Percentiles rank a stretch among this genome's conserved stretches.
Conservation (phyloP, 257 asterid species). For the Euphrasia confusa region DNA sequence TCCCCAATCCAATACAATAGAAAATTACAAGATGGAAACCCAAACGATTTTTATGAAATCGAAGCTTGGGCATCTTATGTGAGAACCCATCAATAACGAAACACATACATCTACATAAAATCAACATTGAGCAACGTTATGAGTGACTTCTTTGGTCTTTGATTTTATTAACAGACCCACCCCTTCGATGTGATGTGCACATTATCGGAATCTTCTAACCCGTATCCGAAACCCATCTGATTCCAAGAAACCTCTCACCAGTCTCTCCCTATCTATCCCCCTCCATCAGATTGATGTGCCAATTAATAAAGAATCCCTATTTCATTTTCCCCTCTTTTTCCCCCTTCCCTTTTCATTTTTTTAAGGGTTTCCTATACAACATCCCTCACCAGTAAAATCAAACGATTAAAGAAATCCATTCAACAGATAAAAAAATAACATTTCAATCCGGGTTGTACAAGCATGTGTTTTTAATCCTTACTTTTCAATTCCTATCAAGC, state of each 20-base stretch:
- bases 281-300: slow-evolving; percentile 21
- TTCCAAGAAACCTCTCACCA: slow-evolving; percentile 22
- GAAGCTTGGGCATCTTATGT: neutral
- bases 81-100: neutral
- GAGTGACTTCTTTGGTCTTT: neutral
- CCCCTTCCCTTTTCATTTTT: neutral
- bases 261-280: neutral
- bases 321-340: slow-evolving; percentile 3
- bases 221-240: slow-evolving; percentile 21
- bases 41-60: neutral
- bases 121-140: slow-evolving; percentile 1
- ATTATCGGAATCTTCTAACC: neutral
- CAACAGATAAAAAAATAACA: slow-evolving; percentile 24
- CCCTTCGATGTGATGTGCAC: slow-evolving; percentile 5
- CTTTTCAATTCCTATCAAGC: neutral
- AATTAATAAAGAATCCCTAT: slow-evolving; percentile 20
- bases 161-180: slow-evolving; percentile 18
- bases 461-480: slow-evolving; percentile 9
- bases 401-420: slow-evolving; percentile 28
- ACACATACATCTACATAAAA: neutral
- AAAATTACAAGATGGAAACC: slow-evolving; percentile 6
- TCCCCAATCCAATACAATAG: neutral
- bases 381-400: slow-evolving; percentile 23
- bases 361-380: slow-evolving; percentile 27
- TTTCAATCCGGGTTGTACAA: slow-evolving; percentile 13